phyloP scores from a whole-genome alignment of 768 basidiomycete genomes.

The Amanita pseudoporphyria region DNA sequence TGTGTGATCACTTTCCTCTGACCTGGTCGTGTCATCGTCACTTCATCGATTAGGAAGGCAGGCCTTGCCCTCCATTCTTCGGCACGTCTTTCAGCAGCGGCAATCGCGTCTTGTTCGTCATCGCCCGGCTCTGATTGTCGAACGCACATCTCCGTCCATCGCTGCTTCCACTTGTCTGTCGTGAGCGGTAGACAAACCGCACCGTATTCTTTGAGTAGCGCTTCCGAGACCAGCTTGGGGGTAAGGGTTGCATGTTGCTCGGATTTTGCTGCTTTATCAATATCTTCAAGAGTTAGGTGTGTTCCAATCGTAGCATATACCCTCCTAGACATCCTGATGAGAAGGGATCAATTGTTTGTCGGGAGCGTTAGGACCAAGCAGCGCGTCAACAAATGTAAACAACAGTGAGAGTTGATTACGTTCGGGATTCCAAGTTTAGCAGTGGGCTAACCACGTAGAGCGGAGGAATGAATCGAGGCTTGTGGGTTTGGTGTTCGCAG shows the following conservation, averaged over 20 bases:
- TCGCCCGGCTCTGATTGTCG: slow-evolving; percentile 35
- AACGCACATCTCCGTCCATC: slow-evolving; percentile 89
- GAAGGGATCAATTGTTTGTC: slow-evolving; percentile 3
- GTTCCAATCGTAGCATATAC: slow-evolving; percentile 26
- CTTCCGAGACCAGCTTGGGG: slow-evolving; percentile 39
- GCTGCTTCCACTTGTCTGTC: slow-evolving; percentile 71
- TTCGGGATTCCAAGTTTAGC: too few species aligned
- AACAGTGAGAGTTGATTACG: neutral
- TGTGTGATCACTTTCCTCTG: neutral
- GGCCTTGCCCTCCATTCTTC: slow-evolving; percentile 86
- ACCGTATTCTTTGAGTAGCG: slow-evolving; percentile 63
- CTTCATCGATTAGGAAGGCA: slow-evolving; percentile 71
- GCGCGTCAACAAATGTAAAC: slow-evolving; percentile 15
- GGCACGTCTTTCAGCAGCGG: slow-evolving; percentile 49
- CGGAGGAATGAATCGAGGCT: neutral
- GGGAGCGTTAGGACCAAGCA: slow-evolving; percentile 14
- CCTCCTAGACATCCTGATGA: slow-evolving; percentile 25
- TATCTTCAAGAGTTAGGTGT: slow-evolving; percentile 31
- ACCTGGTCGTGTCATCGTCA: slow-evolving; percentile 87
- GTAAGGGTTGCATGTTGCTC: slow-evolving; percentile 33
- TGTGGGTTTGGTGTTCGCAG: neutral
- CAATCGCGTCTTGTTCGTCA: slow-evolving; percentile 28
- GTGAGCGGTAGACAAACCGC: slow-evolving; percentile 80
- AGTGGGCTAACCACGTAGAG: too few species aligned
- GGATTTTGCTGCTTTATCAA: slow-evolving; percentile 22